phyloP scores from a whole-genome alignment of 2,329 filamentous ascomycete species.

The Colletotrichum tropicale region DNA sequence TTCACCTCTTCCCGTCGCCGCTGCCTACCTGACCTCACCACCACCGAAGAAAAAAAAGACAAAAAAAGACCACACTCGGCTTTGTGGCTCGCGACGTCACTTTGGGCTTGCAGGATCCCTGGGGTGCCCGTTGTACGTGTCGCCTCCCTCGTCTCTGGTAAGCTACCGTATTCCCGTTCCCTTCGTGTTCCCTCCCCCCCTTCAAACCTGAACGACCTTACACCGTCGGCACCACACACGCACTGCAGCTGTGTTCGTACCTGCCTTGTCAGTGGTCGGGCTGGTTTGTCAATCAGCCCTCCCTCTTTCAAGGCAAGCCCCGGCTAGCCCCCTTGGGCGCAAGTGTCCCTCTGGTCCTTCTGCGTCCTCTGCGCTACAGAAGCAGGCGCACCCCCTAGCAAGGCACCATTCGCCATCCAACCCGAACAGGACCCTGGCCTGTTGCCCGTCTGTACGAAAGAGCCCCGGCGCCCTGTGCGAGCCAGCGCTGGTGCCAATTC shows the following conservation, averaged over 20 bases:
- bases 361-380: constrained; percentile 2
- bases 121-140: constrained; percentile 3
- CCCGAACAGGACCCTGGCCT: constrained; percentile 10
- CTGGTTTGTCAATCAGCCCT: constrained; percentile 14
- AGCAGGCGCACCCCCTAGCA: constrained; percentile 17
- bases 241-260: background rate
- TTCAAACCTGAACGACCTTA: background rate
- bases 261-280: constrained; percentile 1
- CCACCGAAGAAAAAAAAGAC: background rate
- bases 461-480: background rate
- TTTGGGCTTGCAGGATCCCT: background rate
- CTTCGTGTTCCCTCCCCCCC: background rate
- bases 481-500: background rate
- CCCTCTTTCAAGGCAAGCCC: constrained; percentile 14
- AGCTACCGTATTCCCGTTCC: background rate
- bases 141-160: background rate
- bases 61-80: background rate
- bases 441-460: background rate
- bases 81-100: background rate
- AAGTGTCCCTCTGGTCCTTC: constrained; percentile 19
- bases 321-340: constrained; percentile 5
- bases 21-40: background rate
- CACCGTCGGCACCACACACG: background rate
- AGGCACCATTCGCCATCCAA: constrained; percentile 13
- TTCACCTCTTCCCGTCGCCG: background rate